These are phyloP conservation scores for Pulveroboletus ravenelii DNA, from an alignment of 768 basidiomycete genomes.

Conservation along the genomic window DNA sequence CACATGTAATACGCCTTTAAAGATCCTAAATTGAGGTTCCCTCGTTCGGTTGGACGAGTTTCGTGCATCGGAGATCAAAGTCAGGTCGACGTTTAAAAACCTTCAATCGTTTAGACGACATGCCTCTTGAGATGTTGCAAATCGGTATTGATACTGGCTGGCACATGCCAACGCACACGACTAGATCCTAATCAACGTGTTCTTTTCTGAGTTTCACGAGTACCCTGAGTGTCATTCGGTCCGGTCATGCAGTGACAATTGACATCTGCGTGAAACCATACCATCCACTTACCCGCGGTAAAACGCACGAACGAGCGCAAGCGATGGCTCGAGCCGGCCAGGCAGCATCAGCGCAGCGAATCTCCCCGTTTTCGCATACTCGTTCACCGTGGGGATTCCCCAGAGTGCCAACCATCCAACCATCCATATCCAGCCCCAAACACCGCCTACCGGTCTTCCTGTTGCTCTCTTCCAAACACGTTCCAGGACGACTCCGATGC, in stretches of 20 bases:
- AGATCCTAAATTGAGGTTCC: background rate
- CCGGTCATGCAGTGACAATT: background rate
- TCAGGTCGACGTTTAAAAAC: no score
- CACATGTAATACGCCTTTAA: background rate
- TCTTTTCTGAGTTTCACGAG: background rate
- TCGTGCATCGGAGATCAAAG: background rate
- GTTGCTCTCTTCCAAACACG: constrained; percentile 38
- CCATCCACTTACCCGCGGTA: background rate
- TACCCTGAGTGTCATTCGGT: background rate
- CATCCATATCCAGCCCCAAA: constrained; percentile 48
- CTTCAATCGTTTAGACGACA: no score
- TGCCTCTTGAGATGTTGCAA: no score
- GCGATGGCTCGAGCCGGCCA: constrained; percentile 12
- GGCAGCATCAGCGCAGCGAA: constrained; percentile 7
- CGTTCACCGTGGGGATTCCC: constrained; percentile 45
- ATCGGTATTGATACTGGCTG: background rate
- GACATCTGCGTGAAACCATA: background rate
- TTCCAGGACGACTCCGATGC: constrained; percentile 51
- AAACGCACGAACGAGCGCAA: constrained; percentile 26
- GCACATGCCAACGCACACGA: background rate
- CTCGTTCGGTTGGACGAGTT: background rate
- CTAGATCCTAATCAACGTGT: background rate
- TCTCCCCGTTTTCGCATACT: constrained; percentile 14
- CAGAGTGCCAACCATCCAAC: constrained; percentile 44
- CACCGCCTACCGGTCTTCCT: constrained; percentile 42